Percentiles rank a stretch among this genome's conserved stretches.
phyloP scores from a whole-genome alignment of 1,139 yeast genomes.

The Yamadazyma kanchanaburiensis region DNA sequence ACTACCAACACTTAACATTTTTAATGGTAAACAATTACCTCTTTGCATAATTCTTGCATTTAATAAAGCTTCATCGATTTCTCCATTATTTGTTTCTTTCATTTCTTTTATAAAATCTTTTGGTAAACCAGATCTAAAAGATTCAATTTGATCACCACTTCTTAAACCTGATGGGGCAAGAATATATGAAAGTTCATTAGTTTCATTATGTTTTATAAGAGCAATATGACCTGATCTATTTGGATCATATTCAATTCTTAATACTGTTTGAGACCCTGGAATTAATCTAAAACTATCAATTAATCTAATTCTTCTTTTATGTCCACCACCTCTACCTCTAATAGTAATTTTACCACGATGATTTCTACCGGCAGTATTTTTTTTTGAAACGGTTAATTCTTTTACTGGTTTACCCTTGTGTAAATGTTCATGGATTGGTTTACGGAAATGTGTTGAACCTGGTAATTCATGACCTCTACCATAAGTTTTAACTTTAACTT shows the following conservation, averaged over 20 bases:
- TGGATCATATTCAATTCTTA: constrained; percentile 94
- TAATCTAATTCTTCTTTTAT: constrained; percentile 79
- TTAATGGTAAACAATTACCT: constrained; percentile 92
- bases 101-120: constrained; percentile 67
- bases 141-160: constrained; percentile 87
- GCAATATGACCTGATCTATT: constrained; percentile 95
- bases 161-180: constrained; percentile 91
- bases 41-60: constrained; percentile 85
- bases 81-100: constrained; percentile 62
- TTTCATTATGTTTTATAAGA: constrained; percentile 59
- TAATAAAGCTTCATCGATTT: constrained; percentile 86
- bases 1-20: constrained; percentile 91
- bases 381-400: constrained; percentile 71
- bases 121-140: constrained; percentile 89
- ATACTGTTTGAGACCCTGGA: constrained; percentile 74
- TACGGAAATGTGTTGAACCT: constrained; percentile 83
- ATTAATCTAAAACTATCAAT: constrained; percentile 70
- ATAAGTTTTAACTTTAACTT: constrained; percentile 67
- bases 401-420: constrained; percentile 81
- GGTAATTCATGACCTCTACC: constrained; percentile 77
- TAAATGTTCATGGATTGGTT: constrained; percentile 83
- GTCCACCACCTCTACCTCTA: constrained; percentile 97
- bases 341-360: constrained; percentile 84
- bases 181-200: constrained; percentile 71
- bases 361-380: constrained; percentile 85